Evolutionary conservation across 345 rosid genomes (phyloP), one percentile per base, ranked within the genome.

Genomic region (Brassica nigra): DNA sequence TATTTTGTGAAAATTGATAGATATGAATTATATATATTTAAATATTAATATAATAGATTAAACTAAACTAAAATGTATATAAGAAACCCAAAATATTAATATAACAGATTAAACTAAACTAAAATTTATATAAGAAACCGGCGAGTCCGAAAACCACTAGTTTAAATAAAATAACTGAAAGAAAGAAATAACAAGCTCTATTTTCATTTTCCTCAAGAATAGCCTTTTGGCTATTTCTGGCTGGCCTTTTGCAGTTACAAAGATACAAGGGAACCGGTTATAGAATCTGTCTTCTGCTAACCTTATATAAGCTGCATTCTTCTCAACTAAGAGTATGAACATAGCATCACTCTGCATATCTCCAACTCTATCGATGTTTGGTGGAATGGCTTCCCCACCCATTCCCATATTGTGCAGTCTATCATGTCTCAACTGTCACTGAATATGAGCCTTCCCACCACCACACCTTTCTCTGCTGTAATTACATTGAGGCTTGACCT

Each of bases 371-470:
- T 95, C 98, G 0, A 95, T 95, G 61, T 95, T 95, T 0, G 98
- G 99, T 1, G 99, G 99, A 12, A 95, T 95, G 0, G 98, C 99
- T 83, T 95, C 93, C 66, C 98, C 98, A n/a, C 96, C 99, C 91
- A 95, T 93, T 8, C 99, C 96, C 99, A 93, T 93, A 76, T 93
- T 1, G 99, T 95, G 74, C 98, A 93, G 68, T 95, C 99, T 61
- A 95, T 95, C 97, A 95, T 89, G 62, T 95, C 98, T 4, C 98
- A 98, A 20, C 93, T 93, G 77, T 95, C 99, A n/a, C 97, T 90
- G 73, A 95, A 95, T 28, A 90, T 88, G 8, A 95, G 85, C 66
- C 99, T 88, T 36, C 99, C 99, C 7, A 93, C 99, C 3, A 93
- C 98, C 2, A 93, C 99, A 3, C 99, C 98, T 76, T 95, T 95